phyloP scores from a whole-genome alignment of 2,329 filamentous ascomycete species.

The Phoma sp. region DNA sequence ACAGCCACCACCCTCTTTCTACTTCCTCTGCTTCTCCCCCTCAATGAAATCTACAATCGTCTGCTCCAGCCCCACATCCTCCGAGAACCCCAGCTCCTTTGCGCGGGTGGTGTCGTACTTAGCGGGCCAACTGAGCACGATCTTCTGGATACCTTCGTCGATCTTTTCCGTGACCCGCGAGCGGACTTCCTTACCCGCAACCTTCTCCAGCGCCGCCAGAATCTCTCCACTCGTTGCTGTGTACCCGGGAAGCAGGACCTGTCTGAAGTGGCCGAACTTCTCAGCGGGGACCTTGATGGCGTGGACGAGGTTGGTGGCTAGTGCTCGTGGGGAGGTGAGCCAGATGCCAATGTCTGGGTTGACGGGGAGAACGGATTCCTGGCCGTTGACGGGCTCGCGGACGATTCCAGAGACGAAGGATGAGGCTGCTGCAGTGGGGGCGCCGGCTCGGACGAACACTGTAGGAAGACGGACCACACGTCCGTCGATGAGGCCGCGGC shows the following conservation, averaged over 20 bases:
- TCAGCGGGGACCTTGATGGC: constrained; percentile 58
- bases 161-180: constrained; percentile 59
- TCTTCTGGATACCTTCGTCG: constrained; percentile 57
- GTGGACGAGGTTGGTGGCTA: constrained; percentile 62
- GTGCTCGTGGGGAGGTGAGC: constrained; percentile 62
- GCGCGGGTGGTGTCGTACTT: constrained; percentile 64
- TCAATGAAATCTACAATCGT: constrained; percentile 54
- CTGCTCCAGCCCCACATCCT: constrained; percentile 56
- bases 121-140: constrained; percentile 63
- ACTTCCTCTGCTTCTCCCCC: constrained; percentile 29
- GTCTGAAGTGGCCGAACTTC: constrained; percentile 58
- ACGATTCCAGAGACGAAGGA: constrained; percentile 70
- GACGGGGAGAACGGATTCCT: constrained; percentile 59
- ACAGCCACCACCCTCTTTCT: background rate
- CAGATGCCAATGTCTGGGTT: constrained; percentile 60
- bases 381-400: constrained; percentile 64
- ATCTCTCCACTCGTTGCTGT: constrained; percentile 63
- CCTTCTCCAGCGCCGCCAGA: constrained; percentile 61
- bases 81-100: constrained; percentile 57
- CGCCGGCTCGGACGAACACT: constrained; percentile 65
- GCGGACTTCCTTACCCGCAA: constrained; percentile 60
- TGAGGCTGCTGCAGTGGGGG: constrained; percentile 66
- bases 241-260: constrained; percentile 61
- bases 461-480: constrained; percentile 66
- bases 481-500: constrained; percentile 64